Evolutionary conservation across 164 flowering plant species (phyloP).

Genomic region (Vitis vinifera): DNA sequence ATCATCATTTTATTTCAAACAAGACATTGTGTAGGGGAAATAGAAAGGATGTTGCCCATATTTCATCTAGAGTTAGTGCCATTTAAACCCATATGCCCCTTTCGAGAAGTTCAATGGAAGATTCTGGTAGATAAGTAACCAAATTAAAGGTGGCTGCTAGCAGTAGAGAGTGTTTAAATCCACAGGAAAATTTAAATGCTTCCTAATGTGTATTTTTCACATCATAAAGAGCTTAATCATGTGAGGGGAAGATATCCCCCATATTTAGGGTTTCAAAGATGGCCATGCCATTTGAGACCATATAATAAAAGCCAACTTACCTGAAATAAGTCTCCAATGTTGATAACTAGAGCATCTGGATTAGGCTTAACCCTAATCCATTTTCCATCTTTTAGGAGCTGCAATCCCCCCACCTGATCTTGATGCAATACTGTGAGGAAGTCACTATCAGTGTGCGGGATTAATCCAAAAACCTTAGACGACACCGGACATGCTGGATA

Average conservation of each 20-base stretch:
- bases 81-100: too few species aligned
- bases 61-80: too few species aligned
- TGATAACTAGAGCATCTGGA: constrained; percentile 28
- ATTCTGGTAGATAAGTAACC: too few species aligned
- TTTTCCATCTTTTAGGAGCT: constrained; percentile 21
- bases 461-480: constrained; percentile 50
- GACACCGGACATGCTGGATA: constrained; percentile 73
- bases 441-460: constrained; percentile 86
- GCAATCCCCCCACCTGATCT: constrained; percentile 35
- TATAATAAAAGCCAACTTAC: constrained; percentile 11
- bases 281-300: background rate
- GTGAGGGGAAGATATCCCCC: background rate
- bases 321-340: constrained; percentile 44
- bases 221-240: too few species aligned
- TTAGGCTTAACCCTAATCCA: constrained; percentile 37
- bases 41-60: too few species aligned
- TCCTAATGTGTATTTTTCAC: too few species aligned
- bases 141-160: too few species aligned
- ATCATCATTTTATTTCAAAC: too few species aligned
- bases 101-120: too few species aligned
- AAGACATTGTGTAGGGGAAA: too few species aligned
- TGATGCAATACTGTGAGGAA: constrained; percentile 65
- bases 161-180: too few species aligned
- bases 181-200: too few species aligned
- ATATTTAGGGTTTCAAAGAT: background rate